Percentiles rank a stretch among this genome's conserved stretches.
phyloP scores from a whole-genome alignment of 2,329 filamentous ascomycete species.

The Trichophyton schoenleinii region DNA sequence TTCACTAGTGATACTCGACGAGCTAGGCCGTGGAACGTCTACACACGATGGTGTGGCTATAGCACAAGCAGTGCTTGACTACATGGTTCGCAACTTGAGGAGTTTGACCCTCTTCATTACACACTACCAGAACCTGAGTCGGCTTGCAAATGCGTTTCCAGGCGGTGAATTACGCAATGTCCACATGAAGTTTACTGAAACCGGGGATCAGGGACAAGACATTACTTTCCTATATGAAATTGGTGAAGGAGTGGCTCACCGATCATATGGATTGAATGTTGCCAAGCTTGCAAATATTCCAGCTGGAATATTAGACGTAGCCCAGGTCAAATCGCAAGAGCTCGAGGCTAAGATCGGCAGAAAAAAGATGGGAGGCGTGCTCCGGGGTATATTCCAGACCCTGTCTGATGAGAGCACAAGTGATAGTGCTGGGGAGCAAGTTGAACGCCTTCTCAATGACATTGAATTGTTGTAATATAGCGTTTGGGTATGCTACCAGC shows the following conservation, averaged over 20 bases:
- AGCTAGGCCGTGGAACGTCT: slow-evolving; percentile 82
- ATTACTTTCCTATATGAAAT: slow-evolving; percentile 94
- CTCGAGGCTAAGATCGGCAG: slow-evolving; percentile 61
- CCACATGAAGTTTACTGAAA: slow-evolving; percentile 77
- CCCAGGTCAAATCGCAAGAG: slow-evolving; percentile 63
- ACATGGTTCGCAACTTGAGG: slow-evolving; percentile 60
- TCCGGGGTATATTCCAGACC: slow-evolving; percentile 20
- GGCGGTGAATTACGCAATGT: slow-evolving; percentile 63
- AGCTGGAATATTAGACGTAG: slow-evolving; percentile 61
- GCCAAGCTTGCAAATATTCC: slow-evolving; percentile 75
- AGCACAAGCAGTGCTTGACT: slow-evolving; percentile 76
- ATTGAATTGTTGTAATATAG: slow-evolving; percentile 31
- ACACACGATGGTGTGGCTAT: slow-evolving; percentile 96
- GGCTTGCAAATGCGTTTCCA: slow-evolving; percentile 56
- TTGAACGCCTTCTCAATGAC: slow-evolving; percentile 28
- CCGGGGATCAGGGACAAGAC: slow-evolving; percentile 44
- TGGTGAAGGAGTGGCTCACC: slow-evolving; percentile 77
- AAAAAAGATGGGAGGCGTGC: slow-evolving; percentile 43
- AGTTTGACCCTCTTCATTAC: slow-evolving; percentile 92
- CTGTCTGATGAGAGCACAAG: slow-evolving; percentile 11
- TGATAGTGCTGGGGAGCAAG: slow-evolving; percentile 8
- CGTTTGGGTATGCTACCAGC: neutral
- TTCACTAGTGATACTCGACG: slow-evolving; percentile 82
- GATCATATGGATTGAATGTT: slow-evolving; percentile 89
- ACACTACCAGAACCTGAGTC: slow-evolving; percentile 82